Conservation (phyloP, 164 flowering plant genomes). For the Kalanchoe fedtschenkoi region DNA sequence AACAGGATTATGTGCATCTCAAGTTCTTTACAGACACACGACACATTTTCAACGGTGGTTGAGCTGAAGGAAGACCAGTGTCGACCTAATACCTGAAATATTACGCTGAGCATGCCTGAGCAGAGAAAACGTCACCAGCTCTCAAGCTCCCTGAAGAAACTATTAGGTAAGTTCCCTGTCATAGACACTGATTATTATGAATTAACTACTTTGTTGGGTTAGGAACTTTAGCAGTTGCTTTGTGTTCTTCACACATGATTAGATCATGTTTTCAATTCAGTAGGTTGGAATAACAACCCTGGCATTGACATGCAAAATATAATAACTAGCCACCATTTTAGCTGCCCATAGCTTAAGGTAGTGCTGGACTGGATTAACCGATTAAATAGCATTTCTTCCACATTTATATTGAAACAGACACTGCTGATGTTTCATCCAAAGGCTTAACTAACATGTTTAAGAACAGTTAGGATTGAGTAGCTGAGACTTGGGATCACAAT, state of each 20-base stretch:
- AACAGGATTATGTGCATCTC: not conserved
- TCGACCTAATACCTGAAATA: slow-evolving; percentile 2
- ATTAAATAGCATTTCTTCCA: not conserved
- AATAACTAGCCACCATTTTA: no score
- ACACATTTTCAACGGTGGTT: slow-evolving; percentile 3
- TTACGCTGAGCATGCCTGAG: not conserved
- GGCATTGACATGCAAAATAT: not conserved
- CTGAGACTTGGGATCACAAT: not conserved
- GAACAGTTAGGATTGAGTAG: not conserved
- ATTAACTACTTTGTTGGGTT: slow-evolving; percentile 2
- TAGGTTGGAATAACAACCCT: not conserved
- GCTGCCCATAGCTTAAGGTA: not conserved
- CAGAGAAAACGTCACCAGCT: not conserved
- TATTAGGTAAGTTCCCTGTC: not conserved
- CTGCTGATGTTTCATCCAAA: not conserved
- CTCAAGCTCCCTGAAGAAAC: not conserved
- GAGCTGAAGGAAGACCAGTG: not conserved
- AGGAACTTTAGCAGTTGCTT: slow-evolving; percentile 1
- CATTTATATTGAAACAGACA: not conserved
- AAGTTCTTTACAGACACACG: not conserved
- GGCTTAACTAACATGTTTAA: not conserved
- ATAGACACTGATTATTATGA: not conserved
- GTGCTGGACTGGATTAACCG: no score
- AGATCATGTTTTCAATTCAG: not conserved
- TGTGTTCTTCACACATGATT: not conserved